Conservation (phyloP, 2,329 filamentous ascomycete genomes). For the Esteya vermicola region DNA sequence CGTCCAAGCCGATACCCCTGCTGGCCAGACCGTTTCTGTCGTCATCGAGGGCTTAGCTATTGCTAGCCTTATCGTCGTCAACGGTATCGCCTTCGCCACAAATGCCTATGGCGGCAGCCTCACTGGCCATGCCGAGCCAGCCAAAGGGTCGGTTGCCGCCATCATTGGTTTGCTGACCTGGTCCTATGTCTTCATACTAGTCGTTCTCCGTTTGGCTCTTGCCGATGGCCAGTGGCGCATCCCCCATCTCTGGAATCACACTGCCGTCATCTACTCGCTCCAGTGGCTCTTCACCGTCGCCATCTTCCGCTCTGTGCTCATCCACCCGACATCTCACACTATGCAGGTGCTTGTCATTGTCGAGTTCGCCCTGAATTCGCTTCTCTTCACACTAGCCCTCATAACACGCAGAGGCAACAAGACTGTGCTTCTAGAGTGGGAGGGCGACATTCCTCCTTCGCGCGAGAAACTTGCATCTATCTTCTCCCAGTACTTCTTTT, state of each 20-base stretch:
- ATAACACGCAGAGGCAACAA: slow-evolving; percentile 87
- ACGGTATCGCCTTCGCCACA: slow-evolving; percentile 48
- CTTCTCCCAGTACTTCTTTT: slow-evolving; percentile 74
- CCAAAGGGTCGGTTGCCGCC: slow-evolving; percentile 32
- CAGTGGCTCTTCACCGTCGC: slow-evolving; percentile 69
- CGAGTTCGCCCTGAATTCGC: slow-evolving; percentile 60
- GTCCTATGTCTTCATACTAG: slow-evolving; percentile 66
- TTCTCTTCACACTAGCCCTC: slow-evolving; percentile 63
- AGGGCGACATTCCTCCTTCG: slow-evolving; percentile 76
- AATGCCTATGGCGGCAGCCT: slow-evolving; percentile 44
- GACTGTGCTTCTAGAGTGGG: slow-evolving; percentile 74
- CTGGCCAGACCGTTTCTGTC: slow-evolving; percentile 56
- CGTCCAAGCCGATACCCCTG: slow-evolving; percentile 62
- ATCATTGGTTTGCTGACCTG: slow-evolving; percentile 59
- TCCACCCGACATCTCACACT: slow-evolving; percentile 55
- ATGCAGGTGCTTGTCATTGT: slow-evolving; percentile 51
- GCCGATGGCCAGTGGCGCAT: slow-evolving; percentile 51
- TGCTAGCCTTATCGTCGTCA: slow-evolving; percentile 54
- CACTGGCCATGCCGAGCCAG: slow-evolving; percentile 32
- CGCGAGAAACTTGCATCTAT: slow-evolving; percentile 78
- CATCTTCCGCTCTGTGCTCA: slow-evolving; percentile 71
- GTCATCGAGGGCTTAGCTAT: slow-evolving; percentile 64
- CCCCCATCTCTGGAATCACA: slow-evolving; percentile 82
- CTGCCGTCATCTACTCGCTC: slow-evolving; percentile 64
- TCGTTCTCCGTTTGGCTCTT: slow-evolving; percentile 55